These are phyloP conservation scores for Solanum lycopersicoides DNA, from an alignment of 257 asterid genomes.

Conservation along the genomic window DNA sequence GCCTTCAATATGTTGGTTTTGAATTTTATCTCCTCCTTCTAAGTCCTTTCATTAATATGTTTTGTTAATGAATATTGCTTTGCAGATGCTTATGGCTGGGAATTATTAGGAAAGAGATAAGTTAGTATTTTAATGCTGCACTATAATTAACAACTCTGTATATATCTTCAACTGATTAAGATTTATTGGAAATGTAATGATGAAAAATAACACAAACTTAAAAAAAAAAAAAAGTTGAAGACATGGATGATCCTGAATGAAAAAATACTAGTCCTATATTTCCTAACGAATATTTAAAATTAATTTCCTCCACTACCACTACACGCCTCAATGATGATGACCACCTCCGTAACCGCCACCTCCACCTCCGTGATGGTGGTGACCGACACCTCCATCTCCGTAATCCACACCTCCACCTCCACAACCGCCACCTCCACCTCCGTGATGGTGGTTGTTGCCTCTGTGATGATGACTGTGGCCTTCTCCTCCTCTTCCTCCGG, in stretches of 20 bases:
- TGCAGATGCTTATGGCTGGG: not conserved
- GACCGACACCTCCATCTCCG: too few relatives aligned
- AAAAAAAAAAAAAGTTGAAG: not conserved
- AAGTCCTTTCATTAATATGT: not conserved
- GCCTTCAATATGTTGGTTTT: not conserved
- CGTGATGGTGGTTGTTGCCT: too few relatives aligned
- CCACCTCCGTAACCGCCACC: too few relatives aligned
- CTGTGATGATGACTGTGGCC: too few relatives aligned
- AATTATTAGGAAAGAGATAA: not conserved
- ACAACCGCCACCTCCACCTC: too few relatives aligned
- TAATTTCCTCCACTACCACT: not conserved
- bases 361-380: too few relatives aligned
- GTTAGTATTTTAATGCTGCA: not conserved
- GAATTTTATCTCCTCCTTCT: not conserved
- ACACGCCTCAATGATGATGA: too few relatives aligned
- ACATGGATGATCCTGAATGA: not conserved
- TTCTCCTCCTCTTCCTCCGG: not conserved
- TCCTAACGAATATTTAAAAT: too few relatives aligned
- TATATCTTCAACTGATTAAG: not conserved
- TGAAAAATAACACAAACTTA: too few relatives aligned
- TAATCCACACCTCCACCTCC: too few relatives aligned
- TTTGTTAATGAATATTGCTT: not conserved
- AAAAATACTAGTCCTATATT: not conserved
- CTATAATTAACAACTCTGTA: too few relatives aligned
- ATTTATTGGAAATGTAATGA: too few relatives aligned